A percentile compares a stretch with the other conserved stretches of the same genome.
phyloP scores from a whole-genome alignment of 2,329 filamentous ascomycete species.

The Diaporthe caulivora region DNA sequence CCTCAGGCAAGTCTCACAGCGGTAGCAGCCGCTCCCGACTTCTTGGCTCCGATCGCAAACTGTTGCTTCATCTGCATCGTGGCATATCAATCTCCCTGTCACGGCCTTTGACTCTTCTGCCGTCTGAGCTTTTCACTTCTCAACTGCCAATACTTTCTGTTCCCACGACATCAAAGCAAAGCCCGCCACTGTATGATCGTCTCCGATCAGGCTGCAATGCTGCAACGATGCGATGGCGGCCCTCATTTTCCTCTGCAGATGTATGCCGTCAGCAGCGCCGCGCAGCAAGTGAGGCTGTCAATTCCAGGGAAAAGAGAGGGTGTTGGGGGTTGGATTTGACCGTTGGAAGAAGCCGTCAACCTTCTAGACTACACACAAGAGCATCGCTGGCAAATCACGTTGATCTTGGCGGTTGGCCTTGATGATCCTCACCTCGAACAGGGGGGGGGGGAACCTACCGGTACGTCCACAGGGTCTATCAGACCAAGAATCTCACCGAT shows the following conservation, averaged over 20 bases:
- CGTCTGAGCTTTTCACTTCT: not conserved
- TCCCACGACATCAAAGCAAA: not conserved
- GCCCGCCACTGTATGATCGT: conserved; percentile 1
- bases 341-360: not conserved
- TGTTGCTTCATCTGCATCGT: conserved; percentile 26
- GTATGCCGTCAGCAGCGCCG: conserved; percentile 23
- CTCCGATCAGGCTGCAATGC: not conserved
- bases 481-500: conserved; percentile 15
- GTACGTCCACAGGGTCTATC: not conserved
- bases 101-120: not conserved
- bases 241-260: not conserved
- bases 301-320: not conserved
- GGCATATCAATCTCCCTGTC: conserved; percentile 2
- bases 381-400: conserved; percentile 3
- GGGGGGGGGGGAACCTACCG: not conserved
- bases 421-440: not conserved
- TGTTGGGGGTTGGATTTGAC: not conserved
- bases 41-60: conserved; percentile 36
- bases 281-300: conserved; percentile 10
- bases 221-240: conserved; percentile 4
- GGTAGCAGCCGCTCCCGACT: conserved; percentile 20
- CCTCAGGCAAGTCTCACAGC: conserved; percentile 19
- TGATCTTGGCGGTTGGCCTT: not conserved
- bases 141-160: not conserved
- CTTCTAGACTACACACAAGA: not conserved